phyloP scores from a whole-genome alignment of 441 rosid genomes.

The Flueggea neowawraea region DNA sequence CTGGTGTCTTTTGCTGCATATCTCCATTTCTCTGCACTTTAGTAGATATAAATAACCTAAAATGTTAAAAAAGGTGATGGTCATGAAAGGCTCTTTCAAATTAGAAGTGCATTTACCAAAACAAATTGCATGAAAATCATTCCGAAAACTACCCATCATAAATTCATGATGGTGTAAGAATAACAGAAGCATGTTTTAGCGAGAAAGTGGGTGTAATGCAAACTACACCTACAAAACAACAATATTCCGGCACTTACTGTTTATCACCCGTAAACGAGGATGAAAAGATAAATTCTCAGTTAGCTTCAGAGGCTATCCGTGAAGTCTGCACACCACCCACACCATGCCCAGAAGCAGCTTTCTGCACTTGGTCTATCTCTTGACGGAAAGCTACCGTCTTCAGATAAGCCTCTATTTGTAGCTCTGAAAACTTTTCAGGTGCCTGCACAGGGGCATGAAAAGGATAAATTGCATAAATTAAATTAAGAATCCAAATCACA shows the following conservation, averaged over 20 bases:
- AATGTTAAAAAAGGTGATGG: constrained; percentile 15
- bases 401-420: constrained; percentile 94
- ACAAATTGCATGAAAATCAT: constrained; percentile 1
- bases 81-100: constrained; percentile 11
- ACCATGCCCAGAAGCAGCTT: constrained; percentile 81
- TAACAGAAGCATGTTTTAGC: neutral
- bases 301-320: constrained; percentile 95
- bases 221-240: neutral
- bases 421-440: constrained; percentile 86
- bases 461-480: constrained; percentile 15
- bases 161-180: neutral
- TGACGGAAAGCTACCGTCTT: constrained; percentile 95
- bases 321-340: constrained; percentile 91
- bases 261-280: constrained; percentile 89
- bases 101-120: neutral
- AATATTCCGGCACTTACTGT: constrained; percentile 50
- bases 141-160: neutral
- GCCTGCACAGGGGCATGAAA: constrained; percentile 44
- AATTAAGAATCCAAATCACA: neutral
- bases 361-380: constrained; percentile 93
- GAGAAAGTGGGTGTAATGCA: no score
- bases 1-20: constrained; percentile 28
- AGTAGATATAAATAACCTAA: constrained; percentile 64
- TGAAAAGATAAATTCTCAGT: constrained; percentile 90
- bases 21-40: constrained; percentile 46